These are phyloP conservation scores for Pseudozyma sp. DNA, from an alignment of 1,284 basidiomycete genomes.

Conservation along the genomic window DNA sequence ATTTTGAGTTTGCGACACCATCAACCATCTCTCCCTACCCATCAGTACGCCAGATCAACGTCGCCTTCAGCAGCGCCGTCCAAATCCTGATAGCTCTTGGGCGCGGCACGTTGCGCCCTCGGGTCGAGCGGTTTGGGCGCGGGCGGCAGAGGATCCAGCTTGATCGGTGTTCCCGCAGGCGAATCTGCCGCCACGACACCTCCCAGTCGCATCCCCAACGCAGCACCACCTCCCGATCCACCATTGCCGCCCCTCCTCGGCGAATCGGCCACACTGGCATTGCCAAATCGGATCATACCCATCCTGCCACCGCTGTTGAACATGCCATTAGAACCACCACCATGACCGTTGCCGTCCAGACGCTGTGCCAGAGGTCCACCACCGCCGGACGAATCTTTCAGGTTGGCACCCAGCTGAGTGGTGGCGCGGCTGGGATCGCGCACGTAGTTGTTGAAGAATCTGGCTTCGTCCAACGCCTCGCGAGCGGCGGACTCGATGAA, in stretches of 20 bases:
- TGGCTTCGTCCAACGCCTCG: slow-evolving; percentile 25
- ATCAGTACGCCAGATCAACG: slow-evolving; percentile 50
- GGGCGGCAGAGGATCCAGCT: slow-evolving; percentile 36
- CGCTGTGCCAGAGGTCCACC: slow-evolving; percentile 18
- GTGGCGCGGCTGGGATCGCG: slow-evolving; percentile 51
- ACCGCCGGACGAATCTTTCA: not conserved
- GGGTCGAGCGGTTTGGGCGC: slow-evolving; percentile 58
- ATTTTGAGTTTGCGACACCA: not conserved
- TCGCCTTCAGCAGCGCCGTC: slow-evolving; percentile 54
- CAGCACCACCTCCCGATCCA: not conserved
- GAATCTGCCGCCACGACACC: slow-evolving; percentile 17
- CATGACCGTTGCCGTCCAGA: slow-evolving; percentile 12
- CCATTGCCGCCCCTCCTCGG: slow-evolving; percentile 8
- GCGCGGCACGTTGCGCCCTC: slow-evolving; percentile 26
- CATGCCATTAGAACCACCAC: slow-evolving; percentile 11
- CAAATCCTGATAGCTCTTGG: slow-evolving; percentile 58
- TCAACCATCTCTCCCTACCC: too few relatives aligned
- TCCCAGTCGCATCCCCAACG: slow-evolving; percentile 42
- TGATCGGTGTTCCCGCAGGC: slow-evolving; percentile 17
- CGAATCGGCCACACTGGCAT: slow-evolving; percentile 35
- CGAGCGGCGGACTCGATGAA: slow-evolving; percentile 36
- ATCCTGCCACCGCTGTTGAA: slow-evolving; percentile 36
- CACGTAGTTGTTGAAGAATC: slow-evolving; percentile 54
- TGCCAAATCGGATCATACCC: slow-evolving; percentile 49
- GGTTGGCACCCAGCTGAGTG: slow-evolving; percentile 15